Base-by-base conservation (phyloP, 1,139 yeast genomes). In the Saccharomycopsis crataegensis region DNA sequence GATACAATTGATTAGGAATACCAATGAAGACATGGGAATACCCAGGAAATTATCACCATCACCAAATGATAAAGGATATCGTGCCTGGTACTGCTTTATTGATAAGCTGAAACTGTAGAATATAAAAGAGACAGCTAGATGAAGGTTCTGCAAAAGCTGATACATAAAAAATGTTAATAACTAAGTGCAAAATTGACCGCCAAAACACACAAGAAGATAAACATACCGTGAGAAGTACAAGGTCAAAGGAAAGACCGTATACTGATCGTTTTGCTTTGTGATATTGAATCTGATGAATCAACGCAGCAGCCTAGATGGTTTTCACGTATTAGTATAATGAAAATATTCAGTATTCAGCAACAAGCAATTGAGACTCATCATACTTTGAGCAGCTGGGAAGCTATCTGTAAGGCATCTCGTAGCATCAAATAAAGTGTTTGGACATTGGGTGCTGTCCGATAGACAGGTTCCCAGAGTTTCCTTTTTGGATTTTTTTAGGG, bases 171-270 rank as follows among this genome's bases (percentile, higher is more conserved):
- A 22, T 22, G 28, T 22, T 22, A 22, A 22, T 22, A 22, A 22
- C 28, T 14, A 12, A 4, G 37, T 44, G 17, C 6, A 5, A n/a
- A 44, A 6, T 44, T 9, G 37, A 4, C 7, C 49, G 32, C 41
- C 14, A 37, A 14, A n/a, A 2, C 3, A 37, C 3, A 2, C 2
- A 42, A 42, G 6, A 8, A 12, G 16, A 9, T 12, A 43, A 12
- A 46, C 49, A 32, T 38, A 43, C 54, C n/a, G 48, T 47, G 11
- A 53, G 28, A 8, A 45, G 17, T 8, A 53, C 31, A 28, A 51
- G 22, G 28, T 53, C 57, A 28, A 34, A n/a, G 9, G 56, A 53
- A 8, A 46, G 44, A 6, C 56, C 56, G 5, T 43, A 28, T 8
- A 53, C 42, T 8, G 56, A 49, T 40, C 31, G 43, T 14, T 22